These are phyloP conservation scores for Penicillium brasilianum DNA, from an alignment of 2,329 filamentous ascomycete species.

Conservation along the genomic window DNA sequence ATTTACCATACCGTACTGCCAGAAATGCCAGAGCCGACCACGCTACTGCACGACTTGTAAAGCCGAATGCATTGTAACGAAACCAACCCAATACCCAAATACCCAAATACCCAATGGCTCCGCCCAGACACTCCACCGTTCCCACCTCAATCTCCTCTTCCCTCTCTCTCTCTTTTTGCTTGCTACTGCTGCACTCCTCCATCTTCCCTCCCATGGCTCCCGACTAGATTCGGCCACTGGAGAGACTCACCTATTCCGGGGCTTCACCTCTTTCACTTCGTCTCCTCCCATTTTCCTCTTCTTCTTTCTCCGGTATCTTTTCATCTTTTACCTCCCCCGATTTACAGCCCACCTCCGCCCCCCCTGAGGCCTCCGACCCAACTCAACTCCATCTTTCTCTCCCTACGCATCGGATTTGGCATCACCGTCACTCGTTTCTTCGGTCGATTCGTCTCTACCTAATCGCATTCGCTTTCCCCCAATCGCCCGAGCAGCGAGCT, in stretches of 20 bases:
- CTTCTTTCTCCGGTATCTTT: constrained; percentile 12
- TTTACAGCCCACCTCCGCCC: constrained; percentile 12
- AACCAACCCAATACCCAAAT: background rate
- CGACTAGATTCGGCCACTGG: constrained; percentile 30
- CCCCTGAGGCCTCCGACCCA: constrained; percentile 22
- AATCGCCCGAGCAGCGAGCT: background rate
- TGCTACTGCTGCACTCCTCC: constrained; percentile 19
- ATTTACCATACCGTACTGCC: constrained; percentile 11
- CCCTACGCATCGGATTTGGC: constrained; percentile 18
- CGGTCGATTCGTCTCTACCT: constrained; percentile 13
- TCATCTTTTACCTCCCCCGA: background rate
- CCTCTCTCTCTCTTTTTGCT: constrained; percentile 24
- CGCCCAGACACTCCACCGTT: background rate
- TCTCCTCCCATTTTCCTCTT: constrained; percentile 12
- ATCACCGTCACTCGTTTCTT: constrained; percentile 23
- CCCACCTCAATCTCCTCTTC: constrained; percentile 26
- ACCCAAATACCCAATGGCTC: no score
- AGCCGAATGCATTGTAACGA: no score
- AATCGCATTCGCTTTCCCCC: background rate
- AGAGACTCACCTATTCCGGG: constrained; percentile 17
- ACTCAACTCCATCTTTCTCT: constrained; percentile 12
- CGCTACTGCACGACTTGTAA: no score
- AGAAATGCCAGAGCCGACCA: no score
- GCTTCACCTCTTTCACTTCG: constrained; percentile 19
- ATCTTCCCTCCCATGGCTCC: constrained; percentile 35